A percentile compares a stretch with the other conserved stretches of the same genome.
Evolutionary conservation across 192 early-diverging fungal genomes (phyloP).

Genomic region (Podila verticillata): DNA sequence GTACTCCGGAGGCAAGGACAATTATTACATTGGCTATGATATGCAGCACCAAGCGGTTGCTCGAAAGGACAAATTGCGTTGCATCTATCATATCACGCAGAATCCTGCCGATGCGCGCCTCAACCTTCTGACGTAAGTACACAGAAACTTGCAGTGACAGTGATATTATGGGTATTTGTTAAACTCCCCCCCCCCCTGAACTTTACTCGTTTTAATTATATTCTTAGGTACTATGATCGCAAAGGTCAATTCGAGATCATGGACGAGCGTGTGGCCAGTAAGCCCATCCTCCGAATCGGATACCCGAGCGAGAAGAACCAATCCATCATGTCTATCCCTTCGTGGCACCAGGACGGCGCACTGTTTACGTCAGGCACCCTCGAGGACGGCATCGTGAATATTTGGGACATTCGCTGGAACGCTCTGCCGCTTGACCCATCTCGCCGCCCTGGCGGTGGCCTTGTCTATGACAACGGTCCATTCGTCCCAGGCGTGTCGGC

Average conservation of each 20-base stretch:
- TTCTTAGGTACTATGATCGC: not conserved
- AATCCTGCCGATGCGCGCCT: constrained; percentile 29
- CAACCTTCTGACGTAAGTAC: constrained; percentile 29
- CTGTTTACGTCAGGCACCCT: constrained; percentile 18
- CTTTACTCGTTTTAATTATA: not conserved
- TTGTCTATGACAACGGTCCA: constrained; percentile 8
- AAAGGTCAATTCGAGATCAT: constrained; percentile 9
- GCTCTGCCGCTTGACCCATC: not conserved
- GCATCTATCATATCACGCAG: constrained; percentile 11
- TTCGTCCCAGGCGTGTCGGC: not conserved
- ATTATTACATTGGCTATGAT: constrained; percentile 17
- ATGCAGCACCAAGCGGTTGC: not conserved
- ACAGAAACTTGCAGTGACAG: not conserved
- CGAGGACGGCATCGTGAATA: constrained; percentile 1
- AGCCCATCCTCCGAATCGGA: constrained; percentile 3
- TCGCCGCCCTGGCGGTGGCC: constrained; percentile 12
- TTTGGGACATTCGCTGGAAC: constrained; percentile 47
- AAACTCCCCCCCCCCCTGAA: too few species aligned
- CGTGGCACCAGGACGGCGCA: constrained; percentile 44
- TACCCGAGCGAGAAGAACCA: not conserved
- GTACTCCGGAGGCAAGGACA: constrained; percentile 20
- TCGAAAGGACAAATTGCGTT: constrained; percentile 2
- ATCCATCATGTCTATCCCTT: constrained; percentile 9
- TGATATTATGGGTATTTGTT: too few species aligned
- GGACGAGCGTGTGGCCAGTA: constrained; percentile 15